Base-by-base conservation (phyloP, 1,284 basidiomycete genomes). In the Sanghuangporus baumii region DNA sequence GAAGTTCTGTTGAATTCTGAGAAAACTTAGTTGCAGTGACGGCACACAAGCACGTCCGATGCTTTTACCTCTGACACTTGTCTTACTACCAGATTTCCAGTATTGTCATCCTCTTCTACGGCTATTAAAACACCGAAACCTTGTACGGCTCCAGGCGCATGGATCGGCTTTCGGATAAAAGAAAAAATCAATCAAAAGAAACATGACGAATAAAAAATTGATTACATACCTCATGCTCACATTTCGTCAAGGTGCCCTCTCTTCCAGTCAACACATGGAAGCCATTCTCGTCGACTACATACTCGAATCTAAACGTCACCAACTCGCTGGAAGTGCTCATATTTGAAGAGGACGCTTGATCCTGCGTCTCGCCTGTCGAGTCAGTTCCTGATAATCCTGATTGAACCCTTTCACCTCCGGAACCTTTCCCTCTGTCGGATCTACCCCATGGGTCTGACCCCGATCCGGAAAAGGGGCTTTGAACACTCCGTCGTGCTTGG, bases 111-210 rank as follows among this genome's bases (percentile, higher is more conserved):
- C 69, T 93, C 86, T 65, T 91, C 85, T 1, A 94, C 75, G 0
- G 85, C 91, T 56, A 96, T 81, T 16, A 95, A 79, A 0, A 94
- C 88, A 8, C 93, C 93, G 70, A 91, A 96, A 0, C 87, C 87
- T 75, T 96, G 93, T 0, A 95, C 84, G 0, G 93, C 89, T 2
- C 93, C 93, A 2, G 93, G 93, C 0, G 88, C 88, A 9, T 87
- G 85, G 58, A 96, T 95, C 0, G 93, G 93, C 86, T 88, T 54
- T 18, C 16, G 23, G 2, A 48, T 18, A 5, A 37, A 20, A 1
- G 8, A 59, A 50, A 6, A 31, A 23, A 26, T 47, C 11, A 47
- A 20, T 9, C 12, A 47, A n/a, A 38, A 36, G 43, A 3, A 36
- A 11, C 50, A 31, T 31, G 26, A 31, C 20, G 31, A n/a, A 37